These are phyloP conservation scores for Arctostaphylos glauca DNA, from an alignment of 148 eudicot genomes.

Conservation along the genomic window DNA sequence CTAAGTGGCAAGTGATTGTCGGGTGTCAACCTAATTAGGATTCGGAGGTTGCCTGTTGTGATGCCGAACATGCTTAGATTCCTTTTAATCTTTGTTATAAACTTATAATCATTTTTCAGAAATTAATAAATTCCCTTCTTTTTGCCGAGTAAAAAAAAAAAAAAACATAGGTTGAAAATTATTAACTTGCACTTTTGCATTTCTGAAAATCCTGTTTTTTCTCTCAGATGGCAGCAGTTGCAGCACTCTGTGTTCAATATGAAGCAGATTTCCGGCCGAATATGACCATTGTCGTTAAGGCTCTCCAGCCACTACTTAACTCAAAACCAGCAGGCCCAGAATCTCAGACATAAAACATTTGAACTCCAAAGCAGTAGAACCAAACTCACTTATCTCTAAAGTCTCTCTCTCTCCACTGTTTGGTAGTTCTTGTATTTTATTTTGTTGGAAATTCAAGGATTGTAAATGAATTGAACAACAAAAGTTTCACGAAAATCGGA, in stretches of 20 bases:
- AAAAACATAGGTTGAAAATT: neutral
- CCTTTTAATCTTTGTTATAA: no score
- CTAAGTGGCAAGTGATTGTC: no score
- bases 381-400: neutral
- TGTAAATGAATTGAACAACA: no score
- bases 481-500: no score
- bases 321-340: conserved; percentile 52
- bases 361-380: neutral
- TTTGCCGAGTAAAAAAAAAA: no score
- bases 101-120: no score
- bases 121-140: no score
- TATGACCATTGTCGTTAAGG: conserved; percentile 97
- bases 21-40: no score
- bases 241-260: conserved; percentile 91
- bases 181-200: neutral
- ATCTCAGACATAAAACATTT: conserved; percentile 32
- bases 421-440: neutral
- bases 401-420: neutral
- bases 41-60: no score
- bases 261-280: conserved; percentile 97
- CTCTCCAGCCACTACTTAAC: conserved; percentile 80
- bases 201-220: neutral
- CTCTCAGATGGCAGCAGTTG: conserved; percentile 90
- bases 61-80: no score
- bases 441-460: neutral